phyloP scores from a whole-genome alignment of 768 basidiomycete genomes.

The Tephrocybe sp. region DNA sequence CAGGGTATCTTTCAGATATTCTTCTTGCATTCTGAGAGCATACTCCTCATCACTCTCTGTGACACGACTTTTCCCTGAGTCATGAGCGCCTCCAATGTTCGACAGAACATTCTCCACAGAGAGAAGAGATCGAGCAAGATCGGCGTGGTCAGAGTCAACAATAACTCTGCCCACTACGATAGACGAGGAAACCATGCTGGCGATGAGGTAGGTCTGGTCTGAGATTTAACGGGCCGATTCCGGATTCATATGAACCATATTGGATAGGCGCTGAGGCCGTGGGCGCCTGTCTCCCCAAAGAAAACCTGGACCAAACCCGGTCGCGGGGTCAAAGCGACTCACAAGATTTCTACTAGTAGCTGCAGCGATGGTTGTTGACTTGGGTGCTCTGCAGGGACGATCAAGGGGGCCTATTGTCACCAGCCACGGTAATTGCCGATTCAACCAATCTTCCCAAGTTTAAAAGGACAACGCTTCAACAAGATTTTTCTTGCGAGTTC shows the following conservation, averaged over 20 bases:
- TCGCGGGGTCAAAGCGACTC: no score
- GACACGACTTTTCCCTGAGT: conserved; percentile 36
- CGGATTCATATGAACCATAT: not conserved
- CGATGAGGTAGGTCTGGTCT: not conserved
- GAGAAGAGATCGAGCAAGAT: conserved; percentile 38
- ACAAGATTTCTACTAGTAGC: no score
- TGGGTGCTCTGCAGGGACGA: no score
- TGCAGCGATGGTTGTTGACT: no score
- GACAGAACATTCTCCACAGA: conserved; percentile 40
- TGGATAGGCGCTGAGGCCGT: not conserved
- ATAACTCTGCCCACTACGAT: conserved; percentile 11
- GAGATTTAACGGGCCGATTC: not conserved
- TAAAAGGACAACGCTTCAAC: no score
- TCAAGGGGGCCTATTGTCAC: no score
- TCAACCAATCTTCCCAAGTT: no score
- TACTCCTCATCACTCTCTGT: conserved; percentile 29
- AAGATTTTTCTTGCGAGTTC: no score
- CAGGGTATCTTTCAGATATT: conserved; percentile 31
- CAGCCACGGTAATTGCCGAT: no score
- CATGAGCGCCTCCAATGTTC: conserved; percentile 38
- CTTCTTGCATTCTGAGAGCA: conserved; percentile 42
- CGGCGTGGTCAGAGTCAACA: conserved; percentile 21
- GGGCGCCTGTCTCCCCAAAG: no score
- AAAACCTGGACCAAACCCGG: no score
- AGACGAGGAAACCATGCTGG: conserved; percentile 8